Base-by-base conservation (phyloP, 345 rosid genomes). In the Lepidium aucheri region DNA sequence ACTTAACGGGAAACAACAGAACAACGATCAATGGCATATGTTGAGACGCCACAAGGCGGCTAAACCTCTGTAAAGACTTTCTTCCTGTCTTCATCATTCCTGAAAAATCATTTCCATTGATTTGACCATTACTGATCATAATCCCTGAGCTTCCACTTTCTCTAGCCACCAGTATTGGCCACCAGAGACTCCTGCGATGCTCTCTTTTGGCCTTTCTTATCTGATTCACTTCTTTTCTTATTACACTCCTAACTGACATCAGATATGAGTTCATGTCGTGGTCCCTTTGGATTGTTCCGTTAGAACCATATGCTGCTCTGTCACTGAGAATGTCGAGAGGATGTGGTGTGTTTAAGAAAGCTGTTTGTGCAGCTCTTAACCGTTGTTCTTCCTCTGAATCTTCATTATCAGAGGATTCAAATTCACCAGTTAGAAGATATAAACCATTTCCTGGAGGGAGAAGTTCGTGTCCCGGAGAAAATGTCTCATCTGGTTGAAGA, bases 311-410 rank as follows among this genome's bases (percentile, higher is more conserved):
- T 9, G 97, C 90, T 0, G 84, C 60, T 26, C 92, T 76, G 47
- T 90, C 97, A 9, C 92, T 77, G 6, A 90, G 78, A 70, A 88
- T 88, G 65, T 90, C 97, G 0, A 88, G 89, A 9, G 97, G 97
- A 69, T 90, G 97, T 5, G 97, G 97, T 1, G 95, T 81, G 69
- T 88, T 86, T 50, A 90, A 73, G 81, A 87, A 90, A 38, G 82
- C 72, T 20, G 73, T 72, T 45, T 80, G 79, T 0, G 97, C 95
- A 0, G 89, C 80, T 39, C 42, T 77, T 44, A 90, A 74, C 20
- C 53, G 12, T 47, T 79, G 71, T 71, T 86, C 84, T 73, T 90
- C 88, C n/a, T 81, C 83, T 36, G 14, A 12, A 3, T 79, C 78
- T 14, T 36, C 38, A 0, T 15, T 41, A n/a, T 81, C 89, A 7